Percentiles rank a stretch among this genome's conserved stretches.
phyloP scores from a whole-genome alignment of 2,329 filamentous ascomycete species.

The Alternaria ventricosa region DNA sequence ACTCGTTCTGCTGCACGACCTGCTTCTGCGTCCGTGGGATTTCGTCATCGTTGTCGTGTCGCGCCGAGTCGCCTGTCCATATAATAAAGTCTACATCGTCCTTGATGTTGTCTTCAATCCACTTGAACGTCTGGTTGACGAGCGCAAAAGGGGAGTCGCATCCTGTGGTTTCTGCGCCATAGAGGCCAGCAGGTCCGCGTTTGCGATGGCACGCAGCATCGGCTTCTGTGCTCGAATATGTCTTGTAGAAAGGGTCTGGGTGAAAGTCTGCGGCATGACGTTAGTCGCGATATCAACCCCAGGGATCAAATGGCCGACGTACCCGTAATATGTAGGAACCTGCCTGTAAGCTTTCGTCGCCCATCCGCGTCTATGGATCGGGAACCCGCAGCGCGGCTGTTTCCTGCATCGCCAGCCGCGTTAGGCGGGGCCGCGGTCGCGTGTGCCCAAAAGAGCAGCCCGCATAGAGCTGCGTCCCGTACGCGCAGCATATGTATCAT shows the following conservation, averaged over 20 bases:
- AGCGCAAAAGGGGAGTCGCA: constrained; percentile 86
- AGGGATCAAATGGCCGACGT: constrained; percentile 20
- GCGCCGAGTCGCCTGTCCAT: constrained; percentile 90
- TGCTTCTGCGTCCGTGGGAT: constrained; percentile 77
- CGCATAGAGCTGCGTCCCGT: constrained; percentile 33
- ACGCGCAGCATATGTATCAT: constrained; percentile 29
- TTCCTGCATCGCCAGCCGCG: constrained; percentile 19
- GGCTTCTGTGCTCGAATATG: constrained; percentile 73
- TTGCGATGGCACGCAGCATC: constrained; percentile 79
- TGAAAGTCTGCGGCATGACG: constrained; percentile 73
- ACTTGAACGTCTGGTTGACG: constrained; percentile 86
- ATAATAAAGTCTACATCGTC: constrained; percentile 87
- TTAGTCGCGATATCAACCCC: not conserved
- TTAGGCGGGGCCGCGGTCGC: constrained; percentile 39
- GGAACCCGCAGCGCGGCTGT: constrained; percentile 10
- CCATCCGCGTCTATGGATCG: constrained; percentile 15
- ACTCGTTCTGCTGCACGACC: constrained; percentile 78
- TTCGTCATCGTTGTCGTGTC: constrained; percentile 86
- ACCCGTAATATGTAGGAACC: constrained; percentile 91
- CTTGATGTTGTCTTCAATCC: constrained; percentile 79
- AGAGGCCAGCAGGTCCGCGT: constrained; percentile 76
- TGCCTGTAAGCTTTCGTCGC: constrained; percentile 58
- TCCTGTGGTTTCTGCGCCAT: constrained; percentile 84
- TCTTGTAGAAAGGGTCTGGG: constrained; percentile 85
- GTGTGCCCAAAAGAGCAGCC: constrained; percentile 34